Evolutionary conservation across 164 flowering plant species (phyloP), one percentile per base, ranked within the genome.

Genomic region (Vitis riparia): DNA sequence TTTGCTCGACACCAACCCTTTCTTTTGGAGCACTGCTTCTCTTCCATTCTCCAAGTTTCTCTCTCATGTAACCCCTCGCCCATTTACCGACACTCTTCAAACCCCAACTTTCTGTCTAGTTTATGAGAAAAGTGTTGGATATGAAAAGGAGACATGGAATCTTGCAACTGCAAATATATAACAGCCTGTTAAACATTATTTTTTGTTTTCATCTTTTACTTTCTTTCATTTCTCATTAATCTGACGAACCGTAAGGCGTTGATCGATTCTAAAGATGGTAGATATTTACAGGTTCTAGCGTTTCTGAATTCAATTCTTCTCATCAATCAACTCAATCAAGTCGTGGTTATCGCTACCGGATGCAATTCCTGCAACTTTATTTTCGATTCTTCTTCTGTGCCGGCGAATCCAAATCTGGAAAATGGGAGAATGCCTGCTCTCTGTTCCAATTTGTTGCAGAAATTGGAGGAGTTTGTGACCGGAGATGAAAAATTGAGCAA

Each of bases 301-400:
- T 95, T 95, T 68, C 69, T 95, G 72, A 95, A 95, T 55, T 86
- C 98, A 2, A 74, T 95, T 69, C 66, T 90, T 44, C 80, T 89
- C 1, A 83, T 95, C 49, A 90, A 90, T 71, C 99, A 93, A 71
- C 82, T 91, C 71, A 95, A 92, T 78, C 96, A 93, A 77, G 90
- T 93, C 9, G 97, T 91, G 32, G 87, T 92, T 7, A 91, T 95
- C 48, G 96, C 93, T 29, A 89, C 96, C 1, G 98, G 99, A 11
- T 82, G 75, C 73, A 89, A 87, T 77, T 87, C 94, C 8, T 93
- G 98, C 64, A 86, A 76, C 51, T 94, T 87, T 77, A 65, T 92
- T 8, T 92, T 82, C 66, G 97, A 94, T 71, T 92, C 99, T 2
- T 89, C 83, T 19, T 16, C 73, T n/a, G 16, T 71, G n/a, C 60